Conservation (phyloP, 2,329 filamentous ascomycete genomes). For the Clonostachys byssicola region DNA sequence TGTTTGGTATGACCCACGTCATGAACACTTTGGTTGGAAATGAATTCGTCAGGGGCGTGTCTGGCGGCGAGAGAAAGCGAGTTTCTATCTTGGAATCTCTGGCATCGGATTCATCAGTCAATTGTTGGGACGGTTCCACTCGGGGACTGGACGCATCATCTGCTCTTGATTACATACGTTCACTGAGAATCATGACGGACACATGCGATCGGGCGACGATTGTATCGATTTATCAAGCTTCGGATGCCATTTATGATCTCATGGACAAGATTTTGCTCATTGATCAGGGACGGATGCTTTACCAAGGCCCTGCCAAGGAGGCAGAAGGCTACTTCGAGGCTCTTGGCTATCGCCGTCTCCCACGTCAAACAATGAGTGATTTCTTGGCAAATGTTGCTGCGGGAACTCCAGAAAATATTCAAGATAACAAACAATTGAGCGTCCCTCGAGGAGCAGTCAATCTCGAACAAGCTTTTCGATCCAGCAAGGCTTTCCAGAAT, state of each 20-base stretch:
- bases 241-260: slow-evolving; percentile 62
- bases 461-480: slow-evolving; percentile 57
- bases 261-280: slow-evolving; percentile 78
- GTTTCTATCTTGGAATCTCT: slow-evolving; percentile 79
- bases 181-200: slow-evolving; percentile 61
- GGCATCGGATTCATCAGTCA: slow-evolving; percentile 47
- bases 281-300: slow-evolving; percentile 50
- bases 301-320: slow-evolving; percentile 1
- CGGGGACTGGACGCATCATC: slow-evolving; percentile 70
- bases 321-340: slow-evolving; percentile 2
- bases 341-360: slow-evolving; percentile 1
- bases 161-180: slow-evolving; percentile 68
- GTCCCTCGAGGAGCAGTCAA: slow-evolving; percentile 41
- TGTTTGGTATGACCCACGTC: slow-evolving; percentile 69
- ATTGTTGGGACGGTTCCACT: slow-evolving; percentile 34
- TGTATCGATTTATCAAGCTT: slow-evolving; percentile 71
- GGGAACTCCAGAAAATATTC: not conserved
- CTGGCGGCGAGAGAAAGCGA: slow-evolving; percentile 70
- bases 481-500: slow-evolving; percentile 52
- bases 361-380: slow-evolving; percentile 4
- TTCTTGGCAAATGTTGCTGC: slow-evolving; percentile 1
- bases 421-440: not conserved
- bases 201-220: slow-evolving; percentile 32
- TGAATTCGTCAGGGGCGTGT: slow-evolving; percentile 68
- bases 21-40: slow-evolving; percentile 71